phyloP scores from a whole-genome alignment of 2,329 filamentous ascomycete genomes.

The Colletotrichum incanum region DNA sequence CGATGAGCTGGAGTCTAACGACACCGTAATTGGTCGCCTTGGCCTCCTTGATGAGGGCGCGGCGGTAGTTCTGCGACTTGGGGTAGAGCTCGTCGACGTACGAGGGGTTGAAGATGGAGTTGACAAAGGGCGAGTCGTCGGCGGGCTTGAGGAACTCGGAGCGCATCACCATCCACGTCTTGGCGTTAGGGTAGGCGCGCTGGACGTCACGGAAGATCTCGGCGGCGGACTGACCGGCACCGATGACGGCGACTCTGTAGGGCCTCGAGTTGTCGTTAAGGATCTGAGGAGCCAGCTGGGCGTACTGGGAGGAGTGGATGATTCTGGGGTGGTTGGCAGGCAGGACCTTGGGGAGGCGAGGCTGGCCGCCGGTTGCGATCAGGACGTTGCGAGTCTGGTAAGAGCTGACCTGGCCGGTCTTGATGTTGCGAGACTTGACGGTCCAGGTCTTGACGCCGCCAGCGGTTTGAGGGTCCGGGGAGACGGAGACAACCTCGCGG shows the following conservation, averaged over 20 bases:
- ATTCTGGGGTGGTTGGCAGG: constrained; percentile 80
- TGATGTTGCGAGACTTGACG: constrained; percentile 75
- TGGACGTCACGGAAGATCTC: constrained; percentile 96
- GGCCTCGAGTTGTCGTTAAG: constrained; percentile 69
- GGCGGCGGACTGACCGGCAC: constrained; percentile 91
- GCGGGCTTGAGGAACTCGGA: constrained; percentile 88
- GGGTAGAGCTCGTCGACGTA: constrained; percentile 84
- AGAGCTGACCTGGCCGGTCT: constrained; percentile 68
- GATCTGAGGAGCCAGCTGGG: constrained; percentile 73
- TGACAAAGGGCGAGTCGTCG: constrained; percentile 97
- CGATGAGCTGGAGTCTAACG: constrained; percentile 90
- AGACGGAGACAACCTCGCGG: constrained; percentile 82
- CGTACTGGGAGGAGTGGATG: constrained; percentile 92
- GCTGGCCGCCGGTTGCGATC: constrained; percentile 72
- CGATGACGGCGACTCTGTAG: constrained; percentile 87
- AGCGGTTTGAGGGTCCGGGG: constrained; percentile 61
- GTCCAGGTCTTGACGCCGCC: constrained; percentile 75
- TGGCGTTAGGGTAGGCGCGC: constrained; percentile 84
- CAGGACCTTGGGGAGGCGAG: constrained; percentile 79
- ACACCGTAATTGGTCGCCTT: constrained; percentile 95
- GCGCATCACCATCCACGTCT: constrained; percentile 85
- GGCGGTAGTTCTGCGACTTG: constrained; percentile 75
- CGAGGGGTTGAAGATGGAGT: constrained; percentile 92
- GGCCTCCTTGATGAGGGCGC: constrained; percentile 75
- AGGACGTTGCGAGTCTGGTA: constrained; percentile 77